Conservation (phyloP, 106 monocot genomes). For the Acorus gramineus region DNA sequence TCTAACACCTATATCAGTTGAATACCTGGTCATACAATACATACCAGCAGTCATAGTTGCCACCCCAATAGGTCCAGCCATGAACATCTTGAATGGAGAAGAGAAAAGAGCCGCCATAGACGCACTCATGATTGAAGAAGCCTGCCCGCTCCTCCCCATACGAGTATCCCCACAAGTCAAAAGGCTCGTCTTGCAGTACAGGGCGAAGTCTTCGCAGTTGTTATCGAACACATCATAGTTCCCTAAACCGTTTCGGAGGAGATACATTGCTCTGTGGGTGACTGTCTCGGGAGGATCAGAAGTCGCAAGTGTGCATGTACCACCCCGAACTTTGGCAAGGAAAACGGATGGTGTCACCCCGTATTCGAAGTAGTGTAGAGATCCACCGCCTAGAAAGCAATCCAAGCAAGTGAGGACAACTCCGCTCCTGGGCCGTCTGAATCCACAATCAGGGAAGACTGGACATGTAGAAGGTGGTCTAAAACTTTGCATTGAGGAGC, state of each 20-base stretch:
- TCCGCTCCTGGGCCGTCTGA: constrained; percentile 58
- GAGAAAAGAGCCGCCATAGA: constrained; percentile 70
- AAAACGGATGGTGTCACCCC: constrained; percentile 55
- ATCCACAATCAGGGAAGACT: constrained; percentile 83
- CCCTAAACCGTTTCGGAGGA: constrained; percentile 80
- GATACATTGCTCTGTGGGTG: constrained; percentile 69
- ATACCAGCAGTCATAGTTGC: constrained; percentile 79
- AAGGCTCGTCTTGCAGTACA: constrained; percentile 93
- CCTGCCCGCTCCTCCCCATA: constrained; percentile 76
- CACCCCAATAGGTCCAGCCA: constrained; percentile 78
- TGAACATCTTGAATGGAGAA: constrained; percentile 65
- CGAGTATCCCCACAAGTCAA: constrained; percentile 53
- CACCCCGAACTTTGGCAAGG: constrained; percentile 75
- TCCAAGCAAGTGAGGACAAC: constrained; percentile 84
- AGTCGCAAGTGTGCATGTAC: constrained; percentile 65
- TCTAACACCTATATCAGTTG: constrained; percentile 86
- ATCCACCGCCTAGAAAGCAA: constrained; percentile 78
- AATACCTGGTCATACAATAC: constrained; percentile 85
- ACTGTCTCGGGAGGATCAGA: constrained; percentile 49
- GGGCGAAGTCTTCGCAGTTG: constrained; percentile 93
- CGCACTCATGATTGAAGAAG: constrained; percentile 60
- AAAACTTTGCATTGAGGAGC: constrained; percentile 12
- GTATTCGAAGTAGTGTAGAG: constrained; percentile 67
- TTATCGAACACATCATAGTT: constrained; percentile 78
- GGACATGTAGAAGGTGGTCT: constrained; percentile 24